phyloP scores from a whole-genome alignment of 768 basidiomycete genomes.

The Kondoa subrosea region DNA sequence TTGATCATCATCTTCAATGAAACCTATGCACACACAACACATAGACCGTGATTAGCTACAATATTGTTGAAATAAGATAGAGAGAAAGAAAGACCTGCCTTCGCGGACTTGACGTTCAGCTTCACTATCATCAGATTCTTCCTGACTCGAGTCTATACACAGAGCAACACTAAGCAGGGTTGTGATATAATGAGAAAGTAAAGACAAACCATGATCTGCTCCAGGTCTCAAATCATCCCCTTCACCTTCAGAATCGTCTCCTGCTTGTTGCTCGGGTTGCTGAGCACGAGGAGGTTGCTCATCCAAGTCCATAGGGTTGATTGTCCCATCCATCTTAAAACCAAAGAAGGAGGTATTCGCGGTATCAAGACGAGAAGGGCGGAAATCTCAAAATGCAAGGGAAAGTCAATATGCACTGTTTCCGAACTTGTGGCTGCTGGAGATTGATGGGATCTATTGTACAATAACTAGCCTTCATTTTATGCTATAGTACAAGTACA shows the following conservation, averaged over 20 bases:
- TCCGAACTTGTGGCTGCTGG: too few species aligned
- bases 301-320: constrained; percentile 1
- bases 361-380: too few species aligned
- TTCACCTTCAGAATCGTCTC: background rate
- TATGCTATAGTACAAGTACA: too few species aligned
- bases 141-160: constrained; percentile 17
- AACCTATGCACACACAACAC: too few species aligned
- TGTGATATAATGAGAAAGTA: background rate
- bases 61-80: background rate
- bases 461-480: too few species aligned
- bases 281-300: background rate
- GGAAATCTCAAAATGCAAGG: too few species aligned
- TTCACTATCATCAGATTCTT: constrained; percentile 14
- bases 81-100: background rate
- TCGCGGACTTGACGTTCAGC: constrained; percentile 13
- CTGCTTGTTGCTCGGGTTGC: background rate
- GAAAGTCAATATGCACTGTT: too few species aligned
- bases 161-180: constrained; percentile 13
- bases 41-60: background rate
- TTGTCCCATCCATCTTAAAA: background rate
- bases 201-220: background rate
- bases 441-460: too few species aligned
- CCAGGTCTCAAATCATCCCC: constrained; percentile 7
- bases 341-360: too few species aligned
- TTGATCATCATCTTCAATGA: constrained; percentile 20